A percentile compares a stretch with the other conserved stretches of the same genome.
phyloP scores from a whole-genome alignment of 495 filamentous ascomycete species.

The Friedmanniomyces simplex region DNA sequence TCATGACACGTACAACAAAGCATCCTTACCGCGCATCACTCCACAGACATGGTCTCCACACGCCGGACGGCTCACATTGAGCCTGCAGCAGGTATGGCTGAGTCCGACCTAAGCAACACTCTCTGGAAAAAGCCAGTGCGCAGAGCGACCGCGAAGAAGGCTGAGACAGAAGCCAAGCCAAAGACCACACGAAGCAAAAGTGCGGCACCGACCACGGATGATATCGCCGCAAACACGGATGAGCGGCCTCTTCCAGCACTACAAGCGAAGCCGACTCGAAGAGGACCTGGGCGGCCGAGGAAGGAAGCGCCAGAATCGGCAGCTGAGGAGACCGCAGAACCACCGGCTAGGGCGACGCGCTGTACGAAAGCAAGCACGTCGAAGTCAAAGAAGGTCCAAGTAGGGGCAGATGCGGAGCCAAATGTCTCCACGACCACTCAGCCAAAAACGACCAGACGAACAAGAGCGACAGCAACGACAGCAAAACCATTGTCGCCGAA shows the following conservation, averaged over 20 bases:
- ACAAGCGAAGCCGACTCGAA: not conserved
- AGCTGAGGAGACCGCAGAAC: not conserved
- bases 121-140: constrained; percentile 20
- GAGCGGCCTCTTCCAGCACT: not conserved
- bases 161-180: constrained; percentile 2
- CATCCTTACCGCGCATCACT: not conserved
- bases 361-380: not conserved
- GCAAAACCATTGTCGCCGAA: constrained; percentile 18
- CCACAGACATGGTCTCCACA: constrained; percentile 16
- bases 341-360: not conserved
- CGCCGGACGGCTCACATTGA: constrained; percentile 14
- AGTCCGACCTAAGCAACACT: not conserved
- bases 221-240: not conserved
- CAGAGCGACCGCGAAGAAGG: constrained; percentile 9
- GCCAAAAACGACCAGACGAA: not conserved
- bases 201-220: not conserved
- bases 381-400: not conserved
- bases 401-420: not conserved
- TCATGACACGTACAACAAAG: not conserved
- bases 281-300: not conserved
- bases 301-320: not conserved
- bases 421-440: not conserved
- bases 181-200: constrained; percentile 2
- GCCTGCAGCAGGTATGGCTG: not conserved
- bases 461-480: constrained; percentile 7